Evolutionary conservation across 106 monocot species (phyloP), one percentile per base, ranked within the genome.

Genomic region (Chionographis japonica): DNA sequence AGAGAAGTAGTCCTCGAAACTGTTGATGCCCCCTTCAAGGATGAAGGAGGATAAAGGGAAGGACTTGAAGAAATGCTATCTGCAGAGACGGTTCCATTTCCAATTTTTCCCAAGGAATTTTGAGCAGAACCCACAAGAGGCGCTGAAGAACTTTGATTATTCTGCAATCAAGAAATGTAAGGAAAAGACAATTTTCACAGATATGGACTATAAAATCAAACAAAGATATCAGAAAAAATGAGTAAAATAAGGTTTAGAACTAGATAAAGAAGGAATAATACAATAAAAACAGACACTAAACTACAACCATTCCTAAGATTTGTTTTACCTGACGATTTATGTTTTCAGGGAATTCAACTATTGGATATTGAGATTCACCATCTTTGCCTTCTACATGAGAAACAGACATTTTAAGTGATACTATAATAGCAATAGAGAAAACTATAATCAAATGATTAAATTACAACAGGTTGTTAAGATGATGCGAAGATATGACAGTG

Each of bases 341-440:
- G 40, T 82, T 82, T 65, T 83, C 79, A 9, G 90, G 94, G 53
- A 88, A 82, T 68, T 85, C 74, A 27, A 81, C 50, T 52, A 80
- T 68, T n/a, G 75, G 71, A 56, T 69, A 75, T 49, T 72, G 54
- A 60, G 87, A 76, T 35, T 85, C 87, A 54, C 80, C 85, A 64
- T 81, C 80, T 68, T 65, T 74, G 65, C 78, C 82, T 79, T 80
- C 83, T 85, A 54, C 64, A 80, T 57, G 8, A 74, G 18, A 63
- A 57, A 57, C 7, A 55, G 66, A 65, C 14, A 52, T 41, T 16
- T 62, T 68, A 43, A 20, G 12, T 35, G 2, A 43, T 5, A 49
- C 20, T 55, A 58, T 58, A 3, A 13, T 52, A 12, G 40, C 8
- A 58, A 20, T 27, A 68, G 57, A 18, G 18, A 76, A 60, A 2